Base-by-base conservation (phyloP, 2,329 filamentous ascomycete species). In the Hypoxylon sp. region DNA sequence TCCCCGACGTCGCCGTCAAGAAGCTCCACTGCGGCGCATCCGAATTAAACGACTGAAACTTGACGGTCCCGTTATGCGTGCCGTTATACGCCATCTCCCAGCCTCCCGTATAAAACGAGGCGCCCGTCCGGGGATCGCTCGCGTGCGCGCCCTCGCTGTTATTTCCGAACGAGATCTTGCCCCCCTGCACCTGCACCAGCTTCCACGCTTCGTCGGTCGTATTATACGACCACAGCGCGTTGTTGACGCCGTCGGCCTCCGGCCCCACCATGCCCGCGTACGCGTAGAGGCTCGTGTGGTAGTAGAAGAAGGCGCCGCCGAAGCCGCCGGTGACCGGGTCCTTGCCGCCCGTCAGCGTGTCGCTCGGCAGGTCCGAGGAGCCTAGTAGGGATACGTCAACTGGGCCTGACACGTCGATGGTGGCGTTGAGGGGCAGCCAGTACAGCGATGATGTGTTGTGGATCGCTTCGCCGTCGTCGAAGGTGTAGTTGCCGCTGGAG, bases 401-500 rank as follows among this genome's bases (percentile, higher is more conserved):
- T 6, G 60, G 56, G 3, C 61, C 60, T 2, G 59, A 50, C 5
- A 70, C 56, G 30, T 70, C 63, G 15, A 70, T 28, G 1, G 65
- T 63, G 2, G 60, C 41, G 49, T 68, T 62, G 6, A 70, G 34
- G 39, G 44, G 32, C 6, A 70, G 26, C 67, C 65, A 67, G 39
- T 68, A 67, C 3, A 69, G 46, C 15, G 46, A 59, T 8, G 57
- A 41, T 1, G 60, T 61, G 48, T 53, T 64, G 39, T 59, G 59
- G 6, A 54, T 34, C 5, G 48, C 15, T 11, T 52, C 26, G 15
- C 54, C 56, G 41, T 68, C 62, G 34, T 67, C 59, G 28, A 68
- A 69, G 19, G 57, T 62, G 52, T 69, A 69, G 49, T 68, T 65
- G 10, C 67, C 67, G 39, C 65, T 69, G n/a, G 56, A 63, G 28